A percentile compares a stretch with the other conserved stretches of the same genome.
These are phyloP conservation scores for Zoysia matrella DNA, from an alignment of 202 grass and related monocot genomes.

Conservation along the genomic window DNA sequence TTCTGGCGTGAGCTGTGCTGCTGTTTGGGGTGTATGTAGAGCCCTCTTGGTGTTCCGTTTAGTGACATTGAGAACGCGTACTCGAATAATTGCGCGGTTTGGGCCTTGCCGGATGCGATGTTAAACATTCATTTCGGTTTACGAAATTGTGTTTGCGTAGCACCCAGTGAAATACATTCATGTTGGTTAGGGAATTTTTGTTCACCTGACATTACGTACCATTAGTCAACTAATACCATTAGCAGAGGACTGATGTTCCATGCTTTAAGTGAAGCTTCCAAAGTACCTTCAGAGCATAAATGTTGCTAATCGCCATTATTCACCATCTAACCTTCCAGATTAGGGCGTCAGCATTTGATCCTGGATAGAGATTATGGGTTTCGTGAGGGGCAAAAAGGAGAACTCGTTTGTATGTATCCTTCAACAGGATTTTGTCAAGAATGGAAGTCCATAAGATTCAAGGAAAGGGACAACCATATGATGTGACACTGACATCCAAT, in stretches of 20 bases:
- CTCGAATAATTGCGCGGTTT: too few species aligned
- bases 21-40: background rate
- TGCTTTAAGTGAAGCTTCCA: background rate
- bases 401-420: background rate
- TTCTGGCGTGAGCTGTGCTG: slow-evolving; percentile 3
- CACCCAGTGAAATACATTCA: too few species aligned
- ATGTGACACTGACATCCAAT: background rate
- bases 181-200: too few species aligned
- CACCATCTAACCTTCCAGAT: background rate
- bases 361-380: background rate
- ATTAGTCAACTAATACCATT: too few species aligned
- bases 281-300: background rate
- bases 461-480: background rate
- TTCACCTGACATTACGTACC: too few species aligned
- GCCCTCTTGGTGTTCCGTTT: background rate
- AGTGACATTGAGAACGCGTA: background rate
- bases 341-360: slow-evolving; percentile 17
- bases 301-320: slow-evolving; percentile 3
- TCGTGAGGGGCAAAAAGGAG: background rate
- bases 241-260: background rate
- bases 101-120: too few species aligned
- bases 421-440: background rate
- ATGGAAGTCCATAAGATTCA: background rate
- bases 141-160: too few species aligned
- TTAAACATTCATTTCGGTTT: too few species aligned